phyloP scores from a whole-genome alignment of 305 asterid genomes.

The Solanum hybrid region DNA sequence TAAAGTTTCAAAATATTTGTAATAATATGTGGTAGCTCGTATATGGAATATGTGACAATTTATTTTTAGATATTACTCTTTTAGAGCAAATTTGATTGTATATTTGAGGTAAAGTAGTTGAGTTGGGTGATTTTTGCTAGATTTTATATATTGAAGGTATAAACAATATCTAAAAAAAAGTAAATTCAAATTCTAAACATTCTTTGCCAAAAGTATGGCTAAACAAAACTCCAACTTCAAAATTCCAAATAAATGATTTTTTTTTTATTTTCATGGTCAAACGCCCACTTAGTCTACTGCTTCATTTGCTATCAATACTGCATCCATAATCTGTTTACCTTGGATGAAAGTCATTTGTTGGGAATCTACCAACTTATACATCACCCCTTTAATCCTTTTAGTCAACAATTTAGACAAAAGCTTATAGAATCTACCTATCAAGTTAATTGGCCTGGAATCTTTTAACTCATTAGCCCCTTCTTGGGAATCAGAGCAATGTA shows the following conservation, averaged over 20 bases:
- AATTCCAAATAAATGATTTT: not conserved
- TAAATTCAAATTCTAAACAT: not conserved
- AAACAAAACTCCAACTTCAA: not conserved
- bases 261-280: not conserved
- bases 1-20: not conserved
- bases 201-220: not conserved
- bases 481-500: not conserved
- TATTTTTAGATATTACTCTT: too few relatives aligned
- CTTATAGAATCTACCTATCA: not conserved
- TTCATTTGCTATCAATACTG: not conserved
- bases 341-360: not conserved
- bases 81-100: not conserved
- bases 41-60: not conserved
- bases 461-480: not conserved
- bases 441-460: not conserved
- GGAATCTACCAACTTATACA: not conserved
- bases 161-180: not conserved
- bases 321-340: not conserved
- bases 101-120: not conserved
- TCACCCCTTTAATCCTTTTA: not conserved
- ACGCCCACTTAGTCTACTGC: not conserved
- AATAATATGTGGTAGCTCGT: not conserved
- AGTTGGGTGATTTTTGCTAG: not conserved
- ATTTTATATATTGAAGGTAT: not conserved
- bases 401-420: not conserved